These are phyloP conservation scores for Hypoxylon intermedium DNA, from an alignment of 495 filamentous ascomycete species.

Conservation along the genomic window DNA sequence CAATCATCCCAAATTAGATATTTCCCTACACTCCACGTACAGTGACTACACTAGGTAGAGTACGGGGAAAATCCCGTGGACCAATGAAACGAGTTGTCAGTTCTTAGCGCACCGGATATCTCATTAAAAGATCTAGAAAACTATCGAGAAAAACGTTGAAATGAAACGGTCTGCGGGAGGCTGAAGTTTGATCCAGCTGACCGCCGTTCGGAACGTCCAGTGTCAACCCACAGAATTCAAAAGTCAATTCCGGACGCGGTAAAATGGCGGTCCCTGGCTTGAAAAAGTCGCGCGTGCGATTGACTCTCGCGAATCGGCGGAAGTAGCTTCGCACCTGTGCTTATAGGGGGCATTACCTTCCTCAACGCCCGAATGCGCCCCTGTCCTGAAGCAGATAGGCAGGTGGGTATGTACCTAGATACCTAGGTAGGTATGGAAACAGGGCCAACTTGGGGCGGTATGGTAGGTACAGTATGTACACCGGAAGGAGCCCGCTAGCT, in stretches of 20 bases:
- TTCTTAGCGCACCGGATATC: constrained; percentile 23
- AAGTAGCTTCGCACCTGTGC: constrained; percentile 3
- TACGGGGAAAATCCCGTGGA: constrained; percentile 13
- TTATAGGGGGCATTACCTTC: constrained; percentile 13
- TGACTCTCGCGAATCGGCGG: neutral
- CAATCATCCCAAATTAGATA: neutral
- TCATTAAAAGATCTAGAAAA: neutral
- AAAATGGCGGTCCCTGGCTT: neutral
- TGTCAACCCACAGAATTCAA: neutral
- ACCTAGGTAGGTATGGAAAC: too few relatives aligned
- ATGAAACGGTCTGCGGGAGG: neutral
- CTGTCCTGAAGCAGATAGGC: constrained; percentile 8
- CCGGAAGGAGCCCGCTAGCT: too few relatives aligned
- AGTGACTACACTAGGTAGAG: too few relatives aligned
- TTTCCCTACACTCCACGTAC: too few relatives aligned
- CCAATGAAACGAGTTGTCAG: constrained; percentile 13
- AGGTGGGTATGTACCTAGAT: too few relatives aligned
- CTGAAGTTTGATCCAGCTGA: neutral
- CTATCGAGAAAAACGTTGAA: constrained; percentile 9
- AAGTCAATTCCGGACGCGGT: neutral
- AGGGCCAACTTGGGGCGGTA: too few relatives aligned
- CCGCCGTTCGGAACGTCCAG: neutral
- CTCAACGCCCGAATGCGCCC: constrained; percentile 7
- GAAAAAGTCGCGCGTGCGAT: constrained; percentile 28
- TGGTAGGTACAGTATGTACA: too few relatives aligned